These are phyloP conservation scores for Nicotiana attenuata DNA, from an alignment of 257 asterid genomes.

Conservation along the genomic window DNA sequence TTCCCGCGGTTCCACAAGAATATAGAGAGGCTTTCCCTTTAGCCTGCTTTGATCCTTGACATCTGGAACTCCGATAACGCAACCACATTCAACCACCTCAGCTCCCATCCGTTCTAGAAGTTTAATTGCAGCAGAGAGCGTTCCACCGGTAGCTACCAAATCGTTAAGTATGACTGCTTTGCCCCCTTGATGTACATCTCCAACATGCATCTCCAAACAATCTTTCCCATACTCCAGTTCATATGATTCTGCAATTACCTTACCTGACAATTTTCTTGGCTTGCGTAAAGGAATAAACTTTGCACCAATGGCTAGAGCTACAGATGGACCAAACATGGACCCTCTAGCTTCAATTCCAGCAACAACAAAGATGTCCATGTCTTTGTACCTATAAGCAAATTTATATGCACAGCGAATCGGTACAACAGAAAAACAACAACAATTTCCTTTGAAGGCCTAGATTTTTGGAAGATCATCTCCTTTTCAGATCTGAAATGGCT, in stretches of 20 bases:
- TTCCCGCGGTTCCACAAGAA: slow-evolving; percentile 72
- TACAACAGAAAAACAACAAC: no score
- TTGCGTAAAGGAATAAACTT: slow-evolving; percentile 73
- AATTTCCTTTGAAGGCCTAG: no score
- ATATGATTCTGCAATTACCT: slow-evolving; percentile 53
- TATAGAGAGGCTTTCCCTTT: slow-evolving; percentile 66
- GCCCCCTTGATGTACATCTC: slow-evolving; percentile 58
- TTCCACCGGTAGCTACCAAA: slow-evolving; percentile 86
- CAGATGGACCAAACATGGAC: slow-evolving; percentile 69
- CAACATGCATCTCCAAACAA: slow-evolving; percentile 74
- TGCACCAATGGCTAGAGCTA: slow-evolving; percentile 81
- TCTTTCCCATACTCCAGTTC: slow-evolving; percentile 81
- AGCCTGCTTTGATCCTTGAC: slow-evolving; percentile 59
- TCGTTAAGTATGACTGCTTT: slow-evolving; percentile 69
- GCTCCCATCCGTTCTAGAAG: slow-evolving; percentile 67
- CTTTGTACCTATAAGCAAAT: slow-evolving; percentile 73
- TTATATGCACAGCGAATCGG: no score
- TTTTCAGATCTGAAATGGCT: no score
- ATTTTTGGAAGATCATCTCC: no score
- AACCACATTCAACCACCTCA: slow-evolving; percentile 73
- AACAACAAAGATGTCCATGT: slow-evolving; percentile 75
- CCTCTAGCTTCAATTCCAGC: slow-evolving; percentile 93
- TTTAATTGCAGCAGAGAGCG: slow-evolving; percentile 69
- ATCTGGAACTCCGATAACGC: slow-evolving; percentile 69
- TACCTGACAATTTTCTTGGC: slow-evolving; percentile 77